These are phyloP conservation scores for Sergeia podlipaevii DNA, from an alignment of 208 protist species.

Conservation along the genomic window DNA sequence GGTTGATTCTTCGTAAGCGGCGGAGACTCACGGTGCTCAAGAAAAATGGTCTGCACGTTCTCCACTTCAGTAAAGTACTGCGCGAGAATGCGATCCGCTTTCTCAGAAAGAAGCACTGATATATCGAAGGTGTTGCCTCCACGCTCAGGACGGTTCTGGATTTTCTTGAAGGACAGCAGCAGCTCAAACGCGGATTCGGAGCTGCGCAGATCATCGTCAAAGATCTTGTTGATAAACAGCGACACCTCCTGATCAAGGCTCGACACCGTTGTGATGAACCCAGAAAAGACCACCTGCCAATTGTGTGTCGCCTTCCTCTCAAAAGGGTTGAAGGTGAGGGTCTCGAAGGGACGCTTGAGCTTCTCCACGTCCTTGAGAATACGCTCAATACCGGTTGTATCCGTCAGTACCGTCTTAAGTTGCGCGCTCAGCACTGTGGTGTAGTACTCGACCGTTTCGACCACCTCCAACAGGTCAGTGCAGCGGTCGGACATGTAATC, in stretches of 20 bases:
- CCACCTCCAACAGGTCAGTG: slow-evolving; percentile 93
- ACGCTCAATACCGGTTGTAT: slow-evolving; percentile 95
- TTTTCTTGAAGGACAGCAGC: slow-evolving; percentile 95
- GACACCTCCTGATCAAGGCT: slow-evolving; percentile 94
- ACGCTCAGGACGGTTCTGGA: slow-evolving; percentile 80
- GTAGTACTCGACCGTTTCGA: slow-evolving; percentile 95
- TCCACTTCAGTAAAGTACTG: slow-evolving; percentile 94
- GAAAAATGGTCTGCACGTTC: slow-evolving; percentile 91
- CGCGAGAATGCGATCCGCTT: slow-evolving; percentile 94
- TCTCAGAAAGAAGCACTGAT: slow-evolving; percentile 92
- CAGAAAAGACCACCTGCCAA: slow-evolving; percentile 91
- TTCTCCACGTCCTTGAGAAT: slow-evolving; percentile 93
- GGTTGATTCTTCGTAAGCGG: slow-evolving; percentile 97
- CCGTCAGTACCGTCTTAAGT: slow-evolving; percentile 96
- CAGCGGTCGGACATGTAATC: slow-evolving; percentile 97
- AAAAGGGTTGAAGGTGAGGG: slow-evolving; percentile 96
- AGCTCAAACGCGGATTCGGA: slow-evolving; percentile 97
- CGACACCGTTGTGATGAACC: slow-evolving; percentile 91
- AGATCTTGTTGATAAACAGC: slow-evolving; percentile 97
- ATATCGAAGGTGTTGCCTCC: slow-evolving; percentile 82
- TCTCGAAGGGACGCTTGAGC: slow-evolving; percentile 94
- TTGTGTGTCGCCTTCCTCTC: slow-evolving; percentile 88
- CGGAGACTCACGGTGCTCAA: slow-evolving; percentile 80
- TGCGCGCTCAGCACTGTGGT: slow-evolving; percentile 95
- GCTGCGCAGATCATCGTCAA: slow-evolving; percentile 96